phyloP scores from a whole-genome alignment of 2,329 filamentous ascomycete genomes.

The Pseudogymnoascus sp. region DNA sequence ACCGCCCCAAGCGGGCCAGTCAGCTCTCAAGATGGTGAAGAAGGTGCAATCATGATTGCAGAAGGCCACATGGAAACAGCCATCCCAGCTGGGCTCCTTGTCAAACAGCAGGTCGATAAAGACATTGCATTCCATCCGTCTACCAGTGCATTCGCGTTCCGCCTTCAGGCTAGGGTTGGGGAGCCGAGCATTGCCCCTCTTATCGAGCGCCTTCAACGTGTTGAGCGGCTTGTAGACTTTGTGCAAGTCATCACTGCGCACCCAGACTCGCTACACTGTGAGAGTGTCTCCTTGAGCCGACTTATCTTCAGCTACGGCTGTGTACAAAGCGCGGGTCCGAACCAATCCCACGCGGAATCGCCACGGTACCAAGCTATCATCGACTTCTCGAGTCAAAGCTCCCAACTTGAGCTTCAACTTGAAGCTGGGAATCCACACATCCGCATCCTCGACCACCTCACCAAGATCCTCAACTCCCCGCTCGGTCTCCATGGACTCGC shows the following conservation, averaged over 20 bases:
- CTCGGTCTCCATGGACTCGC: conserved; percentile 43
- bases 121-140: conserved; percentile 27
- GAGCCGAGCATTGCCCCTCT: conserved; percentile 24
- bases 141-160: conserved; percentile 25
- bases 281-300: conserved; percentile 51
- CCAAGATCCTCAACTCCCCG: conserved; percentile 47
- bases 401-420: conserved; percentile 47
- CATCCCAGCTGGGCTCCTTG: conserved; percentile 19
- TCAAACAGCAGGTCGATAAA: conserved; percentile 25
- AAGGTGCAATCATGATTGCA: conserved; percentile 24
- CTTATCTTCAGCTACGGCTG: conserved; percentile 61
- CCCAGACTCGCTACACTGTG: conserved; percentile 46
- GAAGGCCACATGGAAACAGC: conserved; percentile 26
- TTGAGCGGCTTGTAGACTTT: conserved; percentile 64
- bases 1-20: not conserved
- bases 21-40: conserved; percentile 2
- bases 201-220: conserved; percentile 37
- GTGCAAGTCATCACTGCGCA: conserved; percentile 55
- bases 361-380: conserved; percentile 47
- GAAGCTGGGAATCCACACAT: conserved; percentile 59
- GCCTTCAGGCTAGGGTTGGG: conserved; percentile 25
- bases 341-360: conserved; percentile 14
- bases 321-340: conserved; percentile 18
- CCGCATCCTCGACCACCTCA: conserved; percentile 51
- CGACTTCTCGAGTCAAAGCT: conserved; percentile 43